Base-by-base conservation (phyloP, 2,329 filamentous ascomycete genomes). In the Dryadomyces quercus-mongolicae region DNA sequence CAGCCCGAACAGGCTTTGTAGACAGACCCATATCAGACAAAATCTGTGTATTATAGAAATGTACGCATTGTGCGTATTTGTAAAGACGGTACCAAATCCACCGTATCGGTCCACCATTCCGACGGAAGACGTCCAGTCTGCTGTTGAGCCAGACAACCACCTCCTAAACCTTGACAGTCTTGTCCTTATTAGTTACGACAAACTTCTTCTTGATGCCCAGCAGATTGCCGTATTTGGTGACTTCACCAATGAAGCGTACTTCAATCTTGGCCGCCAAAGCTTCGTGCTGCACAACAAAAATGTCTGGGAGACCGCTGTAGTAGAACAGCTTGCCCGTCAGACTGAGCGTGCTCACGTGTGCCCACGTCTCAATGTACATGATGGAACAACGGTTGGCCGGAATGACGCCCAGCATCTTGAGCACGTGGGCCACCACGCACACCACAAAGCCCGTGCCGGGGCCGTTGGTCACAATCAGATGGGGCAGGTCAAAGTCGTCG, bases 281-380 rank as follows among this genome's bases (percentile, higher is more conserved):
- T 56, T 80, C 75, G 76, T 92, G 93, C 72, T 96, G 91, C 54
- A 95, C 89, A 52, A 94, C 67, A 63, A 94, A 87, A 50, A 84
- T 71, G 68, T 95, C 88, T 49, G 86, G 86, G 44, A 94, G 69
- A 48, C 74, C 70, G 2, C 72, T 72, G 59, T 73, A 71, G 55
- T 85, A 69, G 55, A 98, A 72, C 42, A 97, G 70, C 65, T 81
- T 84, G 0, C 92, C 93, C 42, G 88, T 95, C 56, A 96, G 67
- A 70, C 92, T 97, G 59, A 97, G 69, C 13, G 80, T 84, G 60
- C 78, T 84, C 16, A 95, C 87, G 16, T 93, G 78, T 2, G 93
- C 92, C 85, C 91, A 96, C 20, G 87, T 93, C 73, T 98, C 93
- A 31, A 96, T 80, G 66, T 93, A 98, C 15, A 97, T 74, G 10